Evolutionary conservation across 2,329 filamentous ascomycete genomes (phyloP).

Genomic region (Fusarium domesticum): DNA sequence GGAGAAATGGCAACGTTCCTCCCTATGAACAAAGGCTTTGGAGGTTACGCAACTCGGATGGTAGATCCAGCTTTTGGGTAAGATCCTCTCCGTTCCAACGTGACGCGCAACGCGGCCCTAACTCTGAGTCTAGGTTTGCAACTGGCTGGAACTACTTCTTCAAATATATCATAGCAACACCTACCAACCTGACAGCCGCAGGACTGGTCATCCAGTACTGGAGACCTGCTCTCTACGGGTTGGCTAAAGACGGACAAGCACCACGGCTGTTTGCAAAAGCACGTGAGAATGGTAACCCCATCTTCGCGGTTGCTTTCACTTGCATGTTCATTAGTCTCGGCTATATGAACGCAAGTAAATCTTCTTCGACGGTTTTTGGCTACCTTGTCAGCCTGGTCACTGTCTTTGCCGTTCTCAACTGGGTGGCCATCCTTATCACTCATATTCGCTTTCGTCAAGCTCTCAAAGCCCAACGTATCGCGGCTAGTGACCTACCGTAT

Average conservation of each 20-base stretch:
- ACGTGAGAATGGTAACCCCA: conserved; percentile 39
- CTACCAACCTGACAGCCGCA: conserved; percentile 40
- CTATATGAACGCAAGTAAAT: conserved; percentile 40
- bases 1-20: conserved; percentile 35
- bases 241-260: conserved; percentile 40
- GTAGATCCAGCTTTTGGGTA: conserved; percentile 33
- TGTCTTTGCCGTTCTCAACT: conserved; percentile 43
- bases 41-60: conserved; percentile 30
- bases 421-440: conserved; percentile 40
- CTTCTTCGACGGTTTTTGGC: conserved; percentile 36
- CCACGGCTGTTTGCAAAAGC: conserved; percentile 27
- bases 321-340: conserved; percentile 36
- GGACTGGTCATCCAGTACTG: conserved; percentile 39
- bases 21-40: conserved; percentile 30
- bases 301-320: conserved; percentile 37
- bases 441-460: conserved; percentile 40
- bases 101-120: too few relatives aligned
- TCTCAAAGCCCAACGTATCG: conserved; percentile 38
- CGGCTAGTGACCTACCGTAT: conserved; percentile 36
- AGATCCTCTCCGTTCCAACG: not conserved
- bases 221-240: conserved; percentile 33
- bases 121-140: conserved; percentile 39
- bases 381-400: conserved; percentile 45
- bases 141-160: conserved; percentile 49
- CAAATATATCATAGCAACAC: conserved; percentile 39